phyloP scores from a whole-genome alignment of 139 green algal genomes.

The Chlamydomonas urium region DNA sequence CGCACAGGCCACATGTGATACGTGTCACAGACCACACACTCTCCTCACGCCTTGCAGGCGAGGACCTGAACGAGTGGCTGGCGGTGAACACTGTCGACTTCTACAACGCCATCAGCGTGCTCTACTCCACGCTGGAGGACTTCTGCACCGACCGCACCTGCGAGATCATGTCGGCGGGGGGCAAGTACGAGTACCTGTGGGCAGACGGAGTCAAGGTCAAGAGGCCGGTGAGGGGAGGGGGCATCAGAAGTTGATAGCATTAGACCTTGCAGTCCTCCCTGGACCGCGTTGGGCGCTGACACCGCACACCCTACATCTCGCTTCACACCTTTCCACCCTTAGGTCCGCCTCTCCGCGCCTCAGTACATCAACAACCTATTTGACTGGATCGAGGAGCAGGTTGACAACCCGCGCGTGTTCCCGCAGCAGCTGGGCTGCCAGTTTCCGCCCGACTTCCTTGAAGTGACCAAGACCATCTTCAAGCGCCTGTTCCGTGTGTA shows the following conservation, averaged over 20 bases:
- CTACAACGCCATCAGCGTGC: slow-evolving; percentile 94
- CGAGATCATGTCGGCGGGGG: slow-evolving; percentile 91
- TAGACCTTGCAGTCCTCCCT: too few relatives aligned
- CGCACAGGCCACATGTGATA: too few relatives aligned
- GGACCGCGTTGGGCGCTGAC: too few relatives aligned
- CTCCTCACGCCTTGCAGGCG: slow-evolving; percentile 48
- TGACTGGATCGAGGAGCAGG: slow-evolving; percentile 95
- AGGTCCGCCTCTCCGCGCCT: slow-evolving; percentile 85
- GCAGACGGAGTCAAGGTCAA: slow-evolving; percentile 92
- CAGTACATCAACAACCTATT: slow-evolving; percentile 96
- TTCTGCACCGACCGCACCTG: slow-evolving; percentile 89
- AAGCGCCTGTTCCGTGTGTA: slow-evolving; percentile 99
- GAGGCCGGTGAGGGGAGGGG: too few relatives aligned
- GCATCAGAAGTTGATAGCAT: too few relatives aligned
- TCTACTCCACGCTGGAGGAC: slow-evolving; percentile 89
- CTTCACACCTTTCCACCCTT: too few relatives aligned
- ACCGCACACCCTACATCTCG: too few relatives aligned
- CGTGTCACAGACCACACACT: background rate
- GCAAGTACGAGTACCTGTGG: slow-evolving; percentile 98
- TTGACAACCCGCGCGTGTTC: slow-evolving; percentile 85
- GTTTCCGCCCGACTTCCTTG: slow-evolving; percentile 87
- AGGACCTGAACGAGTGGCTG: slow-evolving; percentile 72
- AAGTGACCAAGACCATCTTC: slow-evolving; percentile 88
- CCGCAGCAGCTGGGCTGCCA: slow-evolving; percentile 75
- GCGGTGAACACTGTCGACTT: slow-evolving; percentile 78